Conservation (phyloP, 1,284 basidiomycete species). For the Rhodotorula sp. region DNA sequence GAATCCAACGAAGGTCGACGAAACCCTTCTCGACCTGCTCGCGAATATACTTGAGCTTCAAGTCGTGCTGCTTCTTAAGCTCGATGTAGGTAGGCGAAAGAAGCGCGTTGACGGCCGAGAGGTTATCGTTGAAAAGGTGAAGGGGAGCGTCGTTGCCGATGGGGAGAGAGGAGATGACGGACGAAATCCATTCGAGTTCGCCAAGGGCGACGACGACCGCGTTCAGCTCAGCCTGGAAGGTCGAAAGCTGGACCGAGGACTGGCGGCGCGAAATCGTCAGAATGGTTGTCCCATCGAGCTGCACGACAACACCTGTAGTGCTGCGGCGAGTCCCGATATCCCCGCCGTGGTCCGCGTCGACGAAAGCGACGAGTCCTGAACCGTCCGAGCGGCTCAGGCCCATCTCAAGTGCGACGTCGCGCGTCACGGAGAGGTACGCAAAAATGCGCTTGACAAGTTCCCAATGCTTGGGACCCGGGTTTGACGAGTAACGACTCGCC, state of each 20-base stretch:
- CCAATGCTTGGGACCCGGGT: not conserved
- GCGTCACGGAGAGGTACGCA: not conserved
- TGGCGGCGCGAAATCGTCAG: conserved; percentile 18
- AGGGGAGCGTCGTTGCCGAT: not conserved
- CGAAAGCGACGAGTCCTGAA: not conserved
- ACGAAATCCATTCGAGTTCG: conserved; percentile 4
- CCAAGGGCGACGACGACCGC: conserved; percentile 5
- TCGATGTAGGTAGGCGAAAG: not conserved
- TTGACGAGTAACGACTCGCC: not conserved
- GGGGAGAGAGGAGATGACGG: not conserved
- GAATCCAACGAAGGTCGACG: conserved; percentile 4
- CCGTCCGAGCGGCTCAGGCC: not conserved
- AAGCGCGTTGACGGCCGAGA: conserved; percentile 1
- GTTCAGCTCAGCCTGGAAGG: conserved; percentile 25
- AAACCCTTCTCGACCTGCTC: conserved; percentile 1
- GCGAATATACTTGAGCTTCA: conserved; percentile 4
- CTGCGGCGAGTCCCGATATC: conserved; percentile 12
- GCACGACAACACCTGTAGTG: conserved; percentile 21
- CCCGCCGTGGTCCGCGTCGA: conserved; percentile 29
- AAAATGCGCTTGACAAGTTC: not conserved
- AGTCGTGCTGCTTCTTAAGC: conserved; percentile 7
- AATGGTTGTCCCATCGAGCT: conserved; percentile 12
- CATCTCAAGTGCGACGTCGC: not conserved
- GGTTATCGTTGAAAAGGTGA: conserved; percentile 8
- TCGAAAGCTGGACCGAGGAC: conserved; percentile 15